A percentile compares a stretch with the other conserved stretches of the same genome.
Conservation (phyloP, 225 moss, liverwort and hornwort genomes). For the Polytrichum commune region DNA sequence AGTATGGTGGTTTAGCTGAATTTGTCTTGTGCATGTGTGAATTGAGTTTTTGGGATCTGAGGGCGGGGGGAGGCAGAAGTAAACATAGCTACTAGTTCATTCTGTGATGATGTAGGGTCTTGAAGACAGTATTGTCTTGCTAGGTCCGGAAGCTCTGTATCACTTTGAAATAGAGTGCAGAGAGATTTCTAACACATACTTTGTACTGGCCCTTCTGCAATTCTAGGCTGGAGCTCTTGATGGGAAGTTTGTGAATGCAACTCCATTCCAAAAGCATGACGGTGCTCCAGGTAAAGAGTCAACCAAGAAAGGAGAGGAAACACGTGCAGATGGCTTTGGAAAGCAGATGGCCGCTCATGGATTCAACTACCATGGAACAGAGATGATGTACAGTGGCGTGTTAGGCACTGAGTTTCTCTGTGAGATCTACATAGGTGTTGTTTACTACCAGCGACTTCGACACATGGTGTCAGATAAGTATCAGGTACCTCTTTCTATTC, state of each 20-base stretch:
- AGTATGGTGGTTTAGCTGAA: too few relatives aligned
- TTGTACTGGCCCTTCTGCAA: neutral
- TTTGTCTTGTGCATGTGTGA: too few relatives aligned
- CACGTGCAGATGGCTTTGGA: conserved; percentile 66
- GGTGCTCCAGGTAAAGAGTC: conserved; percentile 30
- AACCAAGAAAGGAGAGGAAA: conserved; percentile 46
- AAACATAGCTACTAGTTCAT: too few relatives aligned
- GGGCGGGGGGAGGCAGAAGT: too few relatives aligned
- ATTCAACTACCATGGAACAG: conserved; percentile 89
- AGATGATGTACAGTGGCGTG: conserved; percentile 95
- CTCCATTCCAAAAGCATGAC: conserved; percentile 84
- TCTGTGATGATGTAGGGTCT: too few relatives aligned
- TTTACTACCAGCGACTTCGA: conserved; percentile 90
- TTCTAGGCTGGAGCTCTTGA: conserved; percentile 77
- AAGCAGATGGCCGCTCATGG: conserved; percentile 77
- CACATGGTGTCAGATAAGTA: conserved; percentile 99
- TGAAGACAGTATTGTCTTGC: too few relatives aligned
- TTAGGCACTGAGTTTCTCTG: conserved; percentile 84
- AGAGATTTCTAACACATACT: too few relatives aligned
- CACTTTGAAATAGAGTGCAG: too few relatives aligned
- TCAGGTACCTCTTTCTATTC: conserved; percentile 50
- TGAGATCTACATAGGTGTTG: conserved; percentile 91
- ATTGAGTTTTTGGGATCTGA: too few relatives aligned
- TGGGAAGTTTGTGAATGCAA: conserved; percentile 80
- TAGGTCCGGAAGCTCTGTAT: too few relatives aligned